phyloP scores from a whole-genome alignment of 495 filamentous ascomycete genomes.

The Bacidia gigantensis region DNA sequence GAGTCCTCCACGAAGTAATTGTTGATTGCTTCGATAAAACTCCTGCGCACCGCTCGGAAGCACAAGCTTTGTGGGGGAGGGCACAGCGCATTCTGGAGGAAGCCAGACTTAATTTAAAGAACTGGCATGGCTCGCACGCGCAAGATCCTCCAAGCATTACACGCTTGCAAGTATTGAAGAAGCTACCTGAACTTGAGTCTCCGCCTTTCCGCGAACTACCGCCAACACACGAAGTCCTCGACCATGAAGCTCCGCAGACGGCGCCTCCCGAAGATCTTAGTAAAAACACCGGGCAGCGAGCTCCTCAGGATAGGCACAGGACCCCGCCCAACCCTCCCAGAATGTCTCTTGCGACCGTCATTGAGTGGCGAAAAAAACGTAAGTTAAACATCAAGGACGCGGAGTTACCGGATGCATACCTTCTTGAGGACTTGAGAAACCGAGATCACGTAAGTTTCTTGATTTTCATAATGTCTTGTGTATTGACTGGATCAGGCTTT shows the following conservation, averaged over 20 bases:
- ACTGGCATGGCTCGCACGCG: not conserved
- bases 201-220: not conserved
- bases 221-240: no score
- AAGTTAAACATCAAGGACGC: not conserved
- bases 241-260: no score
- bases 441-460: not conserved
- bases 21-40: not conserved
- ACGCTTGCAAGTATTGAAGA: not conserved
- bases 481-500: no score
- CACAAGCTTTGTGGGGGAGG: not conserved
- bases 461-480: no score
- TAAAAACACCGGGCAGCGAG: not conserved
- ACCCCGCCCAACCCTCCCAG: not conserved
- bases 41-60: not conserved
- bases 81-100: not conserved
- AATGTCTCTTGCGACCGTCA: not conserved
- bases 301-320: not conserved
- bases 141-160: not conserved
- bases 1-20: not conserved
- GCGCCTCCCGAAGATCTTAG: not conserved
- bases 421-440: not conserved
- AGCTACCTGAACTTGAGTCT: not conserved
- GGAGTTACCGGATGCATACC: not conserved
- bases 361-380: not conserved
- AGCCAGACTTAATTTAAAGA: not conserved